Percentiles rank a stretch among this genome's conserved stretches.
Evolutionary conservation across 1,139 yeast genomes (phyloP).

Genomic region (Debaryomyces subglobosus): DNA sequence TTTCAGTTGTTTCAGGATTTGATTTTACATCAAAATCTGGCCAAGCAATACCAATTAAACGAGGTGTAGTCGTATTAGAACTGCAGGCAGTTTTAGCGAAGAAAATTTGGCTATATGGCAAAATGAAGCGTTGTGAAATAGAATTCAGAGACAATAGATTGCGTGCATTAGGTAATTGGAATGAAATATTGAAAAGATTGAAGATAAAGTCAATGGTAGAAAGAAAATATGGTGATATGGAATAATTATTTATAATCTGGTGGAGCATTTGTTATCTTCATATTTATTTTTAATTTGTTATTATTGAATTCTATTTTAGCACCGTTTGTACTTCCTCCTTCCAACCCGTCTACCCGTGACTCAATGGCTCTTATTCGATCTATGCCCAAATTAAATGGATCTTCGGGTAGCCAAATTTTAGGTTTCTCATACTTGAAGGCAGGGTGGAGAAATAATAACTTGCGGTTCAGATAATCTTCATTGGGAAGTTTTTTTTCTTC

Average conservation of each 20-base stretch:
- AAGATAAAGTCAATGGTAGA: constrained; percentile 28
- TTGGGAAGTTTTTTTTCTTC: constrained; percentile 3
- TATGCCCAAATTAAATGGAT: constrained; percentile 21
- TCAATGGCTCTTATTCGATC: constrained; percentile 12
- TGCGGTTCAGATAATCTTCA: constrained; percentile 20
- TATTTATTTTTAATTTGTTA: constrained; percentile 17
- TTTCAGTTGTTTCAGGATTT: constrained; percentile 42
- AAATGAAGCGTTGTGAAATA: constrained; percentile 18
- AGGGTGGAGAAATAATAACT: constrained; percentile 35
- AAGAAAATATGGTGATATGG: constrained; percentile 1
- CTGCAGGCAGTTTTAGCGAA: constrained; percentile 24
- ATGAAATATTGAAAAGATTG: constrained; percentile 21
- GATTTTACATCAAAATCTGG: constrained; percentile 27
- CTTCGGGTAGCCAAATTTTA: constrained; percentile 39
- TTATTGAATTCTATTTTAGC: constrained; percentile 25
- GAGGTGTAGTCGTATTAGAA: constrained; percentile 33
- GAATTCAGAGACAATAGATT: constrained; percentile 9
- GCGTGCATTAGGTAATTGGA: constrained; percentile 25
- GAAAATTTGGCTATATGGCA: constrained; percentile 32
- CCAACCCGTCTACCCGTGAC: constrained; percentile 14
- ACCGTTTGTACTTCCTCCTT: constrained; percentile 33
- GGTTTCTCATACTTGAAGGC: constrained; percentile 38
- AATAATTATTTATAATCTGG: constrained; percentile 34
- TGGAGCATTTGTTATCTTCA: constrained; percentile 36
- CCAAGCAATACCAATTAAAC: constrained; percentile 32